Conservation (phyloP, 1,139 yeast genomes). For the Yamadazyma aaseri region DNA sequence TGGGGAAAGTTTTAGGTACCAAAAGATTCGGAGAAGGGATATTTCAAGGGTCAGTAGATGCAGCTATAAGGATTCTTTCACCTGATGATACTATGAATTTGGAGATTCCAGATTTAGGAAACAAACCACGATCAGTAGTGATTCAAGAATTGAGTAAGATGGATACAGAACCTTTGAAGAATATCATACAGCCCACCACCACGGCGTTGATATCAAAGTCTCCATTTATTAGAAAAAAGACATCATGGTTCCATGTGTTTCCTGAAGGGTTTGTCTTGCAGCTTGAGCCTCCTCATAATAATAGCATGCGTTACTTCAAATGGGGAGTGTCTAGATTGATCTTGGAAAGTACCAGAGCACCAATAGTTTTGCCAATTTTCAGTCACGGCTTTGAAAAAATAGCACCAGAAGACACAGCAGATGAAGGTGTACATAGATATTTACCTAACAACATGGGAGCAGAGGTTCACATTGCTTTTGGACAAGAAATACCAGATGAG, state of each 20-base stretch:
- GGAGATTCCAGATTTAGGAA: slow-evolving; percentile 40
- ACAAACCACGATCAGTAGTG: slow-evolving; percentile 24
- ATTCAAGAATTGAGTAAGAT: slow-evolving; percentile 32
- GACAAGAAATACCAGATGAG: slow-evolving; percentile 65
- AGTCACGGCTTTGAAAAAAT: slow-evolving; percentile 84
- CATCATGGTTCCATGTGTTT: slow-evolving; percentile 91
- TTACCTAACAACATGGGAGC: slow-evolving; percentile 69
- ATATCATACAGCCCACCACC: slow-evolving; percentile 28
- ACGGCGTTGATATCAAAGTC: slow-evolving; percentile 38
- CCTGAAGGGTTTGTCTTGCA: slow-evolving; percentile 96
- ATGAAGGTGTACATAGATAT: slow-evolving; percentile 51
- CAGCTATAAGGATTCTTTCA: slow-evolving; percentile 79
- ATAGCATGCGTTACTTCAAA: slow-evolving; percentile 89
- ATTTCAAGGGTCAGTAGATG: slow-evolving; percentile 87
- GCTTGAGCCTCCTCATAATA: slow-evolving; percentile 69
- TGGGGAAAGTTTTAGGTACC: slow-evolving; percentile 86
- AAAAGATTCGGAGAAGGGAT: slow-evolving; percentile 90
- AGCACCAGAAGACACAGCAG: slow-evolving; percentile 74
- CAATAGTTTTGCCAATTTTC: slow-evolving; percentile 87
- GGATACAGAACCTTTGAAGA: slow-evolving; percentile 18
- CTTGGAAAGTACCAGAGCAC: slow-evolving; percentile 78
- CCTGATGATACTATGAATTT: slow-evolving; percentile 71
- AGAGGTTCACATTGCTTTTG: slow-evolving; percentile 67
- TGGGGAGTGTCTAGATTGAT: slow-evolving; percentile 92
- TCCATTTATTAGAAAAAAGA: slow-evolving; percentile 52